Percentiles rank a stretch among this genome's conserved stretches.
Evolutionary conservation across 2,329 filamentous ascomycete species (phyloP).

Genomic region (Chlorencoelia australis): DNA sequence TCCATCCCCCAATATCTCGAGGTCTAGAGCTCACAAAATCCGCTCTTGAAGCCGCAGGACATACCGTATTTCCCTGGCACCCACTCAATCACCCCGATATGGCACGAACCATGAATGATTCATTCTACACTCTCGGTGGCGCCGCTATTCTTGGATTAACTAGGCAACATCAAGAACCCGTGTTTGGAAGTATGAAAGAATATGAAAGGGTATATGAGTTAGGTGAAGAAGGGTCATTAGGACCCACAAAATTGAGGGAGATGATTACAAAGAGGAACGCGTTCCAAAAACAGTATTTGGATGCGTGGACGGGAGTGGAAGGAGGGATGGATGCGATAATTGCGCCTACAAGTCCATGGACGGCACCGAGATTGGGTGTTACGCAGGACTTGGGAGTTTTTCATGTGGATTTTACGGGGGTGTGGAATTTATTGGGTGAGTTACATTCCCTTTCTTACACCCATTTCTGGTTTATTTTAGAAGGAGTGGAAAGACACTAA

Average conservation of each 20-base stretch:
- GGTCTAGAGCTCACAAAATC: conserved; percentile 2
- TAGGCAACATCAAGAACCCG: conserved; percentile 20
- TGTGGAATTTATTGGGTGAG: conserved; percentile 25
- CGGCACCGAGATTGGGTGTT: conserved; percentile 26
- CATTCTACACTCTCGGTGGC: conserved; percentile 27
- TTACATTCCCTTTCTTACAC: neutral
- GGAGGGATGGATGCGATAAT: conserved; percentile 29
- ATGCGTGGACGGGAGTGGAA: conserved; percentile 27
- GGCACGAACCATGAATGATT: conserved; percentile 18
- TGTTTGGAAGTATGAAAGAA: conserved; percentile 22
- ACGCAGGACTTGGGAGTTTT: conserved; percentile 19
- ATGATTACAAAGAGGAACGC: conserved; percentile 26
- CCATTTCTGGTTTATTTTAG: too few relatives aligned
- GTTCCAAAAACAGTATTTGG: conserved; percentile 29
- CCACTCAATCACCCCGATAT: conserved; percentile 27
- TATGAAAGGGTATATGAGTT: conserved; percentile 22
- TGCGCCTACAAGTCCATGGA: conserved; percentile 26
- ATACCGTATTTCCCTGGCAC: conserved; percentile 5
- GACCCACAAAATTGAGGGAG: conserved; percentile 23
- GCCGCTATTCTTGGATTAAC: conserved; percentile 24
- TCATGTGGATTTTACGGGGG: conserved; percentile 24
- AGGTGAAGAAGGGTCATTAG: conserved; percentile 22
- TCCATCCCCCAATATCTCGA: conserved; percentile 4
- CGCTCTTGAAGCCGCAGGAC: conserved; percentile 2
- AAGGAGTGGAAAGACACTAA: too few relatives aligned